Evolutionary conservation across 768 basidiomycete species (phyloP).

Genomic region (Lentinula guzmanii): DNA sequence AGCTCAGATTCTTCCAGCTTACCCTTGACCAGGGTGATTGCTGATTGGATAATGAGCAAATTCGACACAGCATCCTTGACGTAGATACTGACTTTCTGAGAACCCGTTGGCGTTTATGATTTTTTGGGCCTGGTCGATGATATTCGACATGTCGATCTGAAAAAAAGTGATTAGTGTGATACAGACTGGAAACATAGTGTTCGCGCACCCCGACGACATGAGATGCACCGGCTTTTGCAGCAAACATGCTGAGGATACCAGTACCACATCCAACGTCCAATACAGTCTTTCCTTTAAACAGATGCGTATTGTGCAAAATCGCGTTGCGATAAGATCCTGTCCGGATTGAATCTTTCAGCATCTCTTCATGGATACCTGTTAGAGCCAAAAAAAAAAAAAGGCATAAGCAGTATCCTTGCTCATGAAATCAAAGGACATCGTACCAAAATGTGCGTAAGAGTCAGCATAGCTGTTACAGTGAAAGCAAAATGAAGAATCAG

Average conservation of each 20-base stretch:
- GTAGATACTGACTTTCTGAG: constrained; percentile 69
- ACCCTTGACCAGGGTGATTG: constrained; percentile 93
- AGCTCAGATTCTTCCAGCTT: constrained; percentile 93
- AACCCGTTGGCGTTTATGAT: constrained; percentile 97
- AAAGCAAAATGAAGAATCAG: constrained; percentile 30
- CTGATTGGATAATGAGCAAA: constrained; percentile 30
- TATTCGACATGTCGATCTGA: constrained; percentile 98
- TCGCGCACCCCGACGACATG: constrained; percentile 84
- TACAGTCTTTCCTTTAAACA: constrained; percentile 96
- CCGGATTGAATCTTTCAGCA: constrained; percentile 95
- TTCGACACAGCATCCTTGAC: constrained; percentile 5
- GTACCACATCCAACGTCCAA: constrained; percentile 99
- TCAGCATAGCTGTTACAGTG: constrained; percentile 72
- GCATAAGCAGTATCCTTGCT: neutral
- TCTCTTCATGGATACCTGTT: constrained; percentile 96
- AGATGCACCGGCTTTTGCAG: constrained; percentile 90
- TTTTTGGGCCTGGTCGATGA: constrained; percentile 97
- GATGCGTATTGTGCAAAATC: constrained; percentile 89
- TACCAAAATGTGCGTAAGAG: constrained; percentile 94
- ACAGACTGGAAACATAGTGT: constrained; percentile 4
- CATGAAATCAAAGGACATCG: constrained; percentile 2
- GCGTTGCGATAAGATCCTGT: constrained; percentile 93
- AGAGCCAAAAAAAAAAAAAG: constrained; percentile 4
- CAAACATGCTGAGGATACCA: constrained; percentile 97
- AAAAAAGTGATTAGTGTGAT: constrained; percentile 9